phyloP scores from a whole-genome alignment of 345 rosid species.

The Viola odorata region DNA sequence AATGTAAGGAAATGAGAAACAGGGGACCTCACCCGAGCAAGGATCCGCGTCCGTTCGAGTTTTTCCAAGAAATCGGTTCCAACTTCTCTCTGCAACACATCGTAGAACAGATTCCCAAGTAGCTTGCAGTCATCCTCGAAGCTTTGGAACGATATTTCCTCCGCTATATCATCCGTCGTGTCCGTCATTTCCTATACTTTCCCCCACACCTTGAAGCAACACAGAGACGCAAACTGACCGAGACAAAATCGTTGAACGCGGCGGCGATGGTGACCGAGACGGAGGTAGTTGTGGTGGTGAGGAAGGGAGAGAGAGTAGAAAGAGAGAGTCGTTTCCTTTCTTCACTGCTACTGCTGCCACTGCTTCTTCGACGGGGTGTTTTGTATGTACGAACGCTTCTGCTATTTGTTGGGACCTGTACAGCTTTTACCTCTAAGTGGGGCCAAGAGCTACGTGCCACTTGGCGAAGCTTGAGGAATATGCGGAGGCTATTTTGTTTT shows the following conservation, averaged over 20 bases:
- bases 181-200: constrained; percentile 55
- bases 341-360: background rate
- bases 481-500: background rate
- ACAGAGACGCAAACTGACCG: background rate
- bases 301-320: background rate
- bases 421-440: background rate
- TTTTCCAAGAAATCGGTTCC: constrained; percentile 60
- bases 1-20: background rate
- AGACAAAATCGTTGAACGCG: background rate
- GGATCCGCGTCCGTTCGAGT: constrained; percentile 64
- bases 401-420: background rate
- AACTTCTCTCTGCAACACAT: constrained; percentile 76
- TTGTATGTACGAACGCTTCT: background rate
- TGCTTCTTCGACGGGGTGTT: too few relatives aligned
- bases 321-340: background rate
- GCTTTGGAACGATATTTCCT: constrained; percentile 88
- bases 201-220: background rate
- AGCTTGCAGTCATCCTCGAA: constrained; percentile 92
- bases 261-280: background rate
- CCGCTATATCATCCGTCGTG: constrained; percentile 90
- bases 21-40: constrained; percentile 55
- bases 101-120: constrained; percentile 77
- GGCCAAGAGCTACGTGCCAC: background rate
- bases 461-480: background rate
- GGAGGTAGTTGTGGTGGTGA: background rate